A percentile compares a stretch with the other conserved stretches of the same genome.
Evolutionary conservation across 2,329 filamentous ascomycete species (phyloP).

Genomic region (Atkinsonella hypoxylon): DNA sequence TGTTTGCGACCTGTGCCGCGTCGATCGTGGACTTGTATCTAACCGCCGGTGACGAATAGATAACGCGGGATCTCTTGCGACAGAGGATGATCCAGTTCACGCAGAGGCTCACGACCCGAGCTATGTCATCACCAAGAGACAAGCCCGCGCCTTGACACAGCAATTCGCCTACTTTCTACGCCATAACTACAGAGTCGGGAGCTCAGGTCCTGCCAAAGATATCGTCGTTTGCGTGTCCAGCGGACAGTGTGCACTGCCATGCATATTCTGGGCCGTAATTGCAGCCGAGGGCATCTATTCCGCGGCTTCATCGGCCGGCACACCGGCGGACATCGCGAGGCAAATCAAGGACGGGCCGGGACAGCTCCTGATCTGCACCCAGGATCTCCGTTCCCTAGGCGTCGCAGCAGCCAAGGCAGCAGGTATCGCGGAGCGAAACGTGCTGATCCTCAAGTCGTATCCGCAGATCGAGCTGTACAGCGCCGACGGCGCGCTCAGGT

Average conservation of each 20-base stretch:
- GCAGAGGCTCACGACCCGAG: conserved; percentile 43
- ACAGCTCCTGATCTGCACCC: conserved; percentile 32
- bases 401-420: conserved; percentile 35
- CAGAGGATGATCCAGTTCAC: conserved; percentile 41
- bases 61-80: conserved; percentile 13
- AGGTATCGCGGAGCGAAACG: conserved; percentile 30
- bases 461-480: conserved; percentile 16
- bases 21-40: background rate
- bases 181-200: conserved; percentile 37
- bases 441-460: conserved; percentile 37
- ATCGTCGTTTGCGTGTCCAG: conserved; percentile 44
- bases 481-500: conserved; percentile 12
- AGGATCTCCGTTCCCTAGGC: conserved; percentile 33
- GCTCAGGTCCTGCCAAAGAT: conserved; percentile 33
- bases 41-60: conserved; percentile 21
- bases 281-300: conserved; percentile 49
- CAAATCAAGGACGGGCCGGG: conserved; percentile 27
- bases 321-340: conserved; percentile 36
- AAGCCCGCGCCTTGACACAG: conserved; percentile 34
- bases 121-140: conserved; percentile 40
- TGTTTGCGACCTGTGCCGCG: background rate
- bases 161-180: conserved; percentile 44
- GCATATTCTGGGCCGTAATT: conserved; percentile 43
- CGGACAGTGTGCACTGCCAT: conserved; percentile 42
- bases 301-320: conserved; percentile 37